Evolutionary conservation across 805 yeast genomes (phyloP), one percentile per base, ranked within the genome.

Genomic region (Yarrowia bubula): DNA sequence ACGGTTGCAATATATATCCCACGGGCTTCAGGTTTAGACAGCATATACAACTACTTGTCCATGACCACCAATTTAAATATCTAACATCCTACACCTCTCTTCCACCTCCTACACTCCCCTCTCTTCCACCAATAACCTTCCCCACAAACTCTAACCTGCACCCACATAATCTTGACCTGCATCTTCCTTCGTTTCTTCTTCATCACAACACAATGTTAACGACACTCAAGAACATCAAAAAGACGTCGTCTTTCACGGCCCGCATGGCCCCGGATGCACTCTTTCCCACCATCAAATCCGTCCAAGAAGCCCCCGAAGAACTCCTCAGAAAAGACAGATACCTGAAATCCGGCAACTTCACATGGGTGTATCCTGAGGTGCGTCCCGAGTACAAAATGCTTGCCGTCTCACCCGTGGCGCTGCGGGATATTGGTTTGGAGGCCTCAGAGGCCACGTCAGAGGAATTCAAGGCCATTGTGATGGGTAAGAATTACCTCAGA

Each of bases 351-450:
- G 96, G 96, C 3, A 85, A 86, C 31, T 93, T 81, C 73, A 84
- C 95, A 1, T 93, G 84, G 81, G 81, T 88, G 0, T 69, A 81
- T 1, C 98, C 99, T 75, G 92, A 67, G 79, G 81, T 66, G 76
- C 77, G 69, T 81, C 85, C 66, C 8, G 68, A 70, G 37, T 70
- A 70, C 71, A 74, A 77, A 69, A 83, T 85, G 66, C 70, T 91
- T 28, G 75, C 87, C 14, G 82, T 86, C 0, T 86, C 92, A 18
- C 80, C 80, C 0, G 75, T 76, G 0, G 95, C 96, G 0, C 71
- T 90, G 46, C 70, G 72, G 1, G 90, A 87, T 68, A 76, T 93
- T 31, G 88, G 88, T 0, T 74, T 92, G 8, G 77, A 74, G 11
- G 69, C 70, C 2, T 64, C 67, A 7, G 84, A 80, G 46, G 70